Evolutionary conservation across 306 rosid genomes (phyloP).

Genomic region (Trifolium pratense): DNA sequence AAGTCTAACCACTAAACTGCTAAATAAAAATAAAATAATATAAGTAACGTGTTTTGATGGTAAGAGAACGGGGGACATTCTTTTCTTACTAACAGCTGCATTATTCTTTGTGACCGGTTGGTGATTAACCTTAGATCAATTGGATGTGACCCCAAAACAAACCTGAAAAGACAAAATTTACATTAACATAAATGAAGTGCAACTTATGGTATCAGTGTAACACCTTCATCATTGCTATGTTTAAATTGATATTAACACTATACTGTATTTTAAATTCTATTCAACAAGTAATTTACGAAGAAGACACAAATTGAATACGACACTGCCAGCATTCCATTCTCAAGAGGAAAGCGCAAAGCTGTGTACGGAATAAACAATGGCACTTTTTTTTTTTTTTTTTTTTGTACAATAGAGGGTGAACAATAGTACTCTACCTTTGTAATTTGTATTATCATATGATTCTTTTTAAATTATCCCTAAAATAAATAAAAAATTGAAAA

Average conservation of each 20-base stretch:
- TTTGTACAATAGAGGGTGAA: too few relatives aligned
- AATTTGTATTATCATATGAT: too few relatives aligned
- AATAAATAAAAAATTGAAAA: too few relatives aligned
- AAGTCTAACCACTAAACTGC: too few relatives aligned
- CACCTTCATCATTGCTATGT: neutral
- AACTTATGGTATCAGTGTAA: neutral
- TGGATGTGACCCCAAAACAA: slow-evolving; percentile 40
- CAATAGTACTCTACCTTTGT: too few relatives aligned
- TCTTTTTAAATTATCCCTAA: too few relatives aligned
- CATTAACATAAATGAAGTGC: slow-evolving; percentile 1
- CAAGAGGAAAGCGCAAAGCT: neutral
- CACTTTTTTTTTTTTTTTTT: too few relatives aligned
- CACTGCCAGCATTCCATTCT: neutral
- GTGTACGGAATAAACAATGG: slow-evolving; percentile 3
- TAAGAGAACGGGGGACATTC: slow-evolving; percentile 24
- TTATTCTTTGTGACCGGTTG: slow-evolving; percentile 14
- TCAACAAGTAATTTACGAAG: neutral
- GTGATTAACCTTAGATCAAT: slow-evolving; percentile 26
- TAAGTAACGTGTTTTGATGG: slow-evolving; percentile 37
- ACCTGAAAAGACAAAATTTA: slow-evolving; percentile 32
- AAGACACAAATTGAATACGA: neutral
- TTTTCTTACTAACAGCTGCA: slow-evolving; percentile 1
- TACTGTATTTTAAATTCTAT: neutral
- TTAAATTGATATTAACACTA: neutral
- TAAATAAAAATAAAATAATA: too few relatives aligned